Evolutionary conservation across 2,329 filamentous ascomycete species (phyloP), one percentile per base, ranked within the genome.

Genomic region (Aspergillus costaricaensis): DNA sequence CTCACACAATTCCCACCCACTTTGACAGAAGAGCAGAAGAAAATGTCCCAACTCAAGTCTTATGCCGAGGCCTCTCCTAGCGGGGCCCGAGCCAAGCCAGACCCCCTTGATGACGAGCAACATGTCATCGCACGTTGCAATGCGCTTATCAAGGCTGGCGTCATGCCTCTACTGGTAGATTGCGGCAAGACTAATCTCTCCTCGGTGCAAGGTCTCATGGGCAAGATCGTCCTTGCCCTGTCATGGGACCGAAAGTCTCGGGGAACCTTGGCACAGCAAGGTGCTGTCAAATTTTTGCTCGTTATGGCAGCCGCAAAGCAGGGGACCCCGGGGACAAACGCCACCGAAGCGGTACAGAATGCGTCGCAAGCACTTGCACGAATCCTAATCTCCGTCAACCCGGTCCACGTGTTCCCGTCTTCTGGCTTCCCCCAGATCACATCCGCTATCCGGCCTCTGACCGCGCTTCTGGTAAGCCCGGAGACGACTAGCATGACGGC

Each of bases 21-120:
- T 7, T 82, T 93, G 43, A 89, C 91, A 0, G 94, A 97, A 64
- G 95, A 99, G 76, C 90, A 97, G 70, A 95, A 94, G 79, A 92
- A 91, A 71, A 91, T 99, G 80, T 86, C 86, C 5, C 91, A 99
- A 74, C 84, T 99, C 48, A 97, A 96, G 80, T 91, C 92, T 2
- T 99, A 98, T 70, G 95, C 95, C 14, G 91, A 96, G 72, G 90
- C 92, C 0, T 88, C 88, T 71, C 89, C 91, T 0, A 86, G 87
- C 5, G 92, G 91, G 70, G 85, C 86, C 62, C 72, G 84, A n/a
- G 76, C 80, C 1, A 73, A 75, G 19, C 74, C 81, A 0, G 86
- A 93, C 70, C 85, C 86, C 7, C 81, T 96, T 0, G 88, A 95
- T 59, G 86, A 92, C 62, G 88, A 96, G 59, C 82, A 88, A 2